These are phyloP conservation scores for Tylopilus orsonianus DNA, from an alignment of 1,284 basidiomycete genomes.

Conservation along the genomic window DNA sequence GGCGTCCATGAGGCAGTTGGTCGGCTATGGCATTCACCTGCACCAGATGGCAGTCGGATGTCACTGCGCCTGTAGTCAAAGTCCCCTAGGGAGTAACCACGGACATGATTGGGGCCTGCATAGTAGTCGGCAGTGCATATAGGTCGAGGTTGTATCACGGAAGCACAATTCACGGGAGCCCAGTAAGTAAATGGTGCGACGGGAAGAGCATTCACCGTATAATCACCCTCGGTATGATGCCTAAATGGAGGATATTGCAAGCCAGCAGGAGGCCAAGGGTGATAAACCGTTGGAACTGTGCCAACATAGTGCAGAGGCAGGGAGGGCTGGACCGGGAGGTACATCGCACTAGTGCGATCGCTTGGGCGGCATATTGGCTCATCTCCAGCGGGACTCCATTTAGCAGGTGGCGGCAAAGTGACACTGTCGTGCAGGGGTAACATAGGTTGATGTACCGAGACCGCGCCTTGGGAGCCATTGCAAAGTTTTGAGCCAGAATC, in stretches of 20 bases:
- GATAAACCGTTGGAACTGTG: conserved; percentile 32
- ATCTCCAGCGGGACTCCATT: conserved; percentile 76
- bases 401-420: conserved; percentile 67
- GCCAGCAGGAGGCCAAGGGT: conserved; percentile 41
- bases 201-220: conserved; percentile 11
- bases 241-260: conserved; percentile 33
- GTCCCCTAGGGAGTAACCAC: conserved; percentile 59
- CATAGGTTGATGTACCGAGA: conserved; percentile 9
- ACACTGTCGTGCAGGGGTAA: conserved; percentile 34
- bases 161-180: conserved; percentile 34
- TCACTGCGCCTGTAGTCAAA: conserved; percentile 53
- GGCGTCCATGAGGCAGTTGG: conserved; percentile 44
- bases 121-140: conserved; percentile 52
- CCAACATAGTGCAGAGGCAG: conserved; percentile 30
- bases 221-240: conserved; percentile 21
- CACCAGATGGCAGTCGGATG: conserved; percentile 42
- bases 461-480: conserved; percentile 1
- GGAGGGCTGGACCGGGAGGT: conserved; percentile 63
- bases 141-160: conserved; percentile 53
- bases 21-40: conserved; percentile 38
- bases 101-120: conserved; percentile 48
- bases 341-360: conserved; percentile 52
- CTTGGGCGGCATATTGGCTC: conserved; percentile 62
- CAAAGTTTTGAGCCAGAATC: conserved; percentile 3
- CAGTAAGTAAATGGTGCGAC: conserved; percentile 43